phyloP scores from a whole-genome alignment of 192 early-diverging fungal genomes.

The Linnemannia elongata region DNA sequence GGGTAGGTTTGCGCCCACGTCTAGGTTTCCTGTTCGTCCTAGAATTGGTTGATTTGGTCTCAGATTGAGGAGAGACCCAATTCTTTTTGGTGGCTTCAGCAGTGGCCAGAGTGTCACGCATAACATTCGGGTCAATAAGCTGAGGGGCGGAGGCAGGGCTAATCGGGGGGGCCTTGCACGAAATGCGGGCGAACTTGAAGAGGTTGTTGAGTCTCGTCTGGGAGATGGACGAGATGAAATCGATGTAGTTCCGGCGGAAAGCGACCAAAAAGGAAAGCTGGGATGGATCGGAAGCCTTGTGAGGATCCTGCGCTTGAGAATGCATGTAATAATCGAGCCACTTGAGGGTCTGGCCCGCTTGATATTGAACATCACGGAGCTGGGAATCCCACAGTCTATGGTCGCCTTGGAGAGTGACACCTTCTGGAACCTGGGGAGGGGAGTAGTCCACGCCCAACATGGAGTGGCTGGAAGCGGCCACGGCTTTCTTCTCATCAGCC shows the following conservation, averaged over 20 bases:
- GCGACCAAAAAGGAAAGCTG: conserved; percentile 19
- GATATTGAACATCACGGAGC: no score
- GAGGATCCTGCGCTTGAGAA: not conserved
- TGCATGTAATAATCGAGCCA: not conserved
- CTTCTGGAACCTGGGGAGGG: no score
- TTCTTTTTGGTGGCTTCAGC: conserved; percentile 2
- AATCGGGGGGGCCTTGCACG: conserved; percentile 3
- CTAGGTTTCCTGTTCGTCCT: no score
- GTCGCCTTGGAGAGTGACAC: no score
- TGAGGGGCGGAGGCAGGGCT: conserved; percentile 3
- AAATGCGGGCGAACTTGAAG: conserved; percentile 10
- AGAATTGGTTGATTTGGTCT: not conserved
- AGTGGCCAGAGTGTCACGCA: conserved; percentile 2
- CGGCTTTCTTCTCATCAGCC: no score
- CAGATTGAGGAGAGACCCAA: not conserved
- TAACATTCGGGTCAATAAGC: not conserved
- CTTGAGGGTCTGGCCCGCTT: no score
- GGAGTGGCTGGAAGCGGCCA: no score
- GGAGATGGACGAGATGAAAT: conserved; percentile 10
- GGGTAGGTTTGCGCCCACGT: not conserved
- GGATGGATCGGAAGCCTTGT: not conserved
- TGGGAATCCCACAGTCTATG: no score
- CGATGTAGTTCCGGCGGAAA: conserved; percentile 15
- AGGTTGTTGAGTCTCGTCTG: conserved; percentile 13
- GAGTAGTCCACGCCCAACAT: no score